These are phyloP conservation scores for Agapanthus africanus DNA, from an alignment of 106 monocot species.

Conservation along the genomic window DNA sequence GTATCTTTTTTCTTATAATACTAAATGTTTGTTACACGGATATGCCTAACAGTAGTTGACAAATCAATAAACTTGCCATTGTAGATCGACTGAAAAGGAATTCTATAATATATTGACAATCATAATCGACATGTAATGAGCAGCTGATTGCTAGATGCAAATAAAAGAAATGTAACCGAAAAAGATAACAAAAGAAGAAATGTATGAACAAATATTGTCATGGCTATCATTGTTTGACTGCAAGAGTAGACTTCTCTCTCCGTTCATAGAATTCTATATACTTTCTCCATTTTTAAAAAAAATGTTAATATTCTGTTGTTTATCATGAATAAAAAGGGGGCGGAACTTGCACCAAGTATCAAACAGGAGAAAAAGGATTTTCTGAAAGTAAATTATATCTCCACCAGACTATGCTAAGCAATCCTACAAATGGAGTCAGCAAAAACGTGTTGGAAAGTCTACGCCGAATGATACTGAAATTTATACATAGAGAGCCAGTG, in stretches of 20 bases:
- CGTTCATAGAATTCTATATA: not conserved
- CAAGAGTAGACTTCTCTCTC: not conserved
- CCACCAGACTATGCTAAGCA: no score
- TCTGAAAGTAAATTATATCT: no score
- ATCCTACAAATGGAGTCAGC: no score
- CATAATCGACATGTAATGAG: not conserved
- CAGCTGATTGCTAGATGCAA: not conserved
- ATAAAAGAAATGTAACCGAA: no score
- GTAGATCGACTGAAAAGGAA: not conserved
- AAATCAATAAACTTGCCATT: not conserved
- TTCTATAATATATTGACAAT: not conserved
- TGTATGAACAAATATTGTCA: no score
- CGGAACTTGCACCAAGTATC: no score
- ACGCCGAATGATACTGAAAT: no score
- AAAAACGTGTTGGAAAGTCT: no score
- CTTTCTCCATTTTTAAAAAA: not conserved
- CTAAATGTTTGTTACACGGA: not conserved
- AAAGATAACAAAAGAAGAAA: no score
- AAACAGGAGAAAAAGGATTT: no score
- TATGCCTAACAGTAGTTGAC: not conserved
- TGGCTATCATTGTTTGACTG: not conserved
- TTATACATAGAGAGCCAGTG: not conserved
- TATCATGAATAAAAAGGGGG: no score
- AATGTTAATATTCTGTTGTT: not conserved
- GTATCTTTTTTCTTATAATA: not conserved